A percentile compares a stretch with the other conserved stretches of the same genome.
Conservation (phyloP, 2,329 filamentous ascomycete genomes). For the Fusarium denticulatum region DNA sequence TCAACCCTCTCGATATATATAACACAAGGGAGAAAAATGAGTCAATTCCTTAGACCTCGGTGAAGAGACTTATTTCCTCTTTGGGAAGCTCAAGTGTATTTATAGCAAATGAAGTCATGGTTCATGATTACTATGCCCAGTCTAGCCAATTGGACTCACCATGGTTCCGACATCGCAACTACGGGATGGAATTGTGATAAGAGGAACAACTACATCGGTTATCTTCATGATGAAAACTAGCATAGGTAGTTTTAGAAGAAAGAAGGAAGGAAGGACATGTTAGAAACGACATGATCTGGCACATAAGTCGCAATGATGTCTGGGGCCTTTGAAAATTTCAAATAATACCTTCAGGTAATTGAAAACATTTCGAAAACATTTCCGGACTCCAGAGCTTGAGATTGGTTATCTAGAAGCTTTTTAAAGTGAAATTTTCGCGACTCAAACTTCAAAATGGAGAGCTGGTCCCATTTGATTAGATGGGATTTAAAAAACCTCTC, state of each 20-base stretch:
- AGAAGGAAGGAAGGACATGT: not conserved
- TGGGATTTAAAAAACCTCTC: not conserved
- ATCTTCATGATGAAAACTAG: not conserved
- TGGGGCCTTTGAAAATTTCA: not conserved
- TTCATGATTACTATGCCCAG: constrained; percentile 1
- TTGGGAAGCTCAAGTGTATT: constrained; percentile 6
- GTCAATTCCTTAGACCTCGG: constrained; percentile 17
- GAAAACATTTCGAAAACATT: no score
- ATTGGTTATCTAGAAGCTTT: not conserved
- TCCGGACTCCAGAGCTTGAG: not conserved
- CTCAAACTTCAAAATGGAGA: not conserved
- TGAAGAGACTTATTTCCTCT: constrained; percentile 17
- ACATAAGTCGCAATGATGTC: not conserved
- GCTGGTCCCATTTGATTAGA: not conserved
- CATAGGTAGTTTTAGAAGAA: no score
- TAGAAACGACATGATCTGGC: not conserved
- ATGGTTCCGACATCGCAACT: constrained; percentile 37
- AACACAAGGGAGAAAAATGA: not conserved
- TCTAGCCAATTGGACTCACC: constrained; percentile 21
- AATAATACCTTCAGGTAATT: not conserved
- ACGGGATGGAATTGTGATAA: not conserved
- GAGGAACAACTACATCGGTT: not conserved
- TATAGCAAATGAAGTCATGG: constrained; percentile 26
- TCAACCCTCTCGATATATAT: not conserved
- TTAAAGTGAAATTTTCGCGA: not conserved